Evolutionary conservation across 306 rosid genomes (phyloP).

Genomic region (Biancaea sappan): DNA sequence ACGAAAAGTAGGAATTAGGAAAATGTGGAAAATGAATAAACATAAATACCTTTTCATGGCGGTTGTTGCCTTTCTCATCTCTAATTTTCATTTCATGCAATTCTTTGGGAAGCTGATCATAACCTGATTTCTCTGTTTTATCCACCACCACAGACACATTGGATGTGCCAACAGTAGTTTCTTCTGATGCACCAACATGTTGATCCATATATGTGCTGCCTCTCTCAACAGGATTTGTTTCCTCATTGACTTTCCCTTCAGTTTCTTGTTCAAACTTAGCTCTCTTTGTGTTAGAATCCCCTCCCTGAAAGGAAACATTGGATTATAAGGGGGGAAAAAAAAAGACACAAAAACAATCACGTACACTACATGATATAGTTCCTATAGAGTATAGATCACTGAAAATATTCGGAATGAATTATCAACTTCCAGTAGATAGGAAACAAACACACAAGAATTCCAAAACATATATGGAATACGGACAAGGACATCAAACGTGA

Average conservation of each 20-base stretch:
- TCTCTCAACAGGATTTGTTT: conserved; percentile 39
- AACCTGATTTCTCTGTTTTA: conserved; percentile 53
- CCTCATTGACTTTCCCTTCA: conserved; percentile 40
- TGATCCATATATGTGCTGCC: conserved; percentile 39
- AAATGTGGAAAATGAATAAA: neutral
- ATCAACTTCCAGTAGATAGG: neutral
- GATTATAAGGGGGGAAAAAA: too few relatives aligned
- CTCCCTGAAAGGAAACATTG: conserved; percentile 55
- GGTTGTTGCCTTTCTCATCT: conserved; percentile 60
- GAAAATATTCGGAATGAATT: neutral
- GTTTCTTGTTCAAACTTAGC: conserved; percentile 67
- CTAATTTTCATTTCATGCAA: conserved; percentile 71
- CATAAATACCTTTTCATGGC: conserved; percentile 64
- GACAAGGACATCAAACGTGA: neutral
- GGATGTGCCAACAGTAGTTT: conserved; percentile 53
- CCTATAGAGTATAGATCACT: neutral
- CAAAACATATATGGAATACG: neutral
- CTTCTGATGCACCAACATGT: conserved; percentile 41
- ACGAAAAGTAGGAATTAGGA: neutral
- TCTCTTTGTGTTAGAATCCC: conserved; percentile 61
- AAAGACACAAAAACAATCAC: too few relatives aligned
- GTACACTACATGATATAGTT: neutral
- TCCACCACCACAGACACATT: conserved; percentile 41
- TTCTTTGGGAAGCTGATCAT: conserved; percentile 73
- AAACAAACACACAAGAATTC: neutral